phyloP scores from a whole-genome alignment of 768 basidiomycete genomes.

The Psilocybe cyanescens region DNA sequence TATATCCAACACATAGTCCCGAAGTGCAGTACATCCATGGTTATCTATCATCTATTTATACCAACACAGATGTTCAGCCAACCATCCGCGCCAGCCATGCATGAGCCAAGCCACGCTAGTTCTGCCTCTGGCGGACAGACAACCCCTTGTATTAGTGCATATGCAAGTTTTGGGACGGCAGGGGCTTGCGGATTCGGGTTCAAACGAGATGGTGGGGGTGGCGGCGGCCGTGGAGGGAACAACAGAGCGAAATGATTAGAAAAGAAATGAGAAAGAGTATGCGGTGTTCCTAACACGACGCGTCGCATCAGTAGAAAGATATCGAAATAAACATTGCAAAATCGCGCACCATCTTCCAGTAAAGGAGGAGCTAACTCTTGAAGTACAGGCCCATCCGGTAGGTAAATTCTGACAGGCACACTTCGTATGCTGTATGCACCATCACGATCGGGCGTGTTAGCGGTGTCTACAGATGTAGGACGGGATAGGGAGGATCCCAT shows the following conservation, averaged over 20 bases:
- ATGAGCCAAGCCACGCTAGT: conserved; percentile 93
- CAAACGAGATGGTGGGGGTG: conserved; percentile 44
- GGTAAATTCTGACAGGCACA: conserved; percentile 87
- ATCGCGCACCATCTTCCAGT: conserved; percentile 70
- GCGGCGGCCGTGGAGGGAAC: conserved; percentile 59
- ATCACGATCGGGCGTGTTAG: conserved; percentile 64
- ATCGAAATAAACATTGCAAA: not conserved
- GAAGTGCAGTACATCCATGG: conserved; percentile 1
- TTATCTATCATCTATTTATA: conserved; percentile 35
- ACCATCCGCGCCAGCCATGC: conserved; percentile 91
- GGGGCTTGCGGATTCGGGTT: conserved; percentile 42
- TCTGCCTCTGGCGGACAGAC: conserved; percentile 83
- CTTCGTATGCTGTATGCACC: conserved; percentile 87
- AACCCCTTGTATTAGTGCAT: conserved; percentile 85
- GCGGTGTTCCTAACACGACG: conserved; percentile 57
- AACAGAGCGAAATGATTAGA: conserved; percentile 78
- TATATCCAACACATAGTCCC: conserved; percentile 11
- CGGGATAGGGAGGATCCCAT: conserved; percentile 65
- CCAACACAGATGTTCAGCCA: conserved; percentile 93
- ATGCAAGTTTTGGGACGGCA: conserved; percentile 59
- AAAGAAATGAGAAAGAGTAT: conserved; percentile 73
- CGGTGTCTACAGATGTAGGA: conserved; percentile 66
- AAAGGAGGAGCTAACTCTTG: conserved; percentile 89
- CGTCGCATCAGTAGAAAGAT: not conserved
- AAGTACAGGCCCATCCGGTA: conserved; percentile 88